Base-by-base conservation (phyloP, 2,329 filamentous ascomycete genomes). In the Calycina marina region DNA sequence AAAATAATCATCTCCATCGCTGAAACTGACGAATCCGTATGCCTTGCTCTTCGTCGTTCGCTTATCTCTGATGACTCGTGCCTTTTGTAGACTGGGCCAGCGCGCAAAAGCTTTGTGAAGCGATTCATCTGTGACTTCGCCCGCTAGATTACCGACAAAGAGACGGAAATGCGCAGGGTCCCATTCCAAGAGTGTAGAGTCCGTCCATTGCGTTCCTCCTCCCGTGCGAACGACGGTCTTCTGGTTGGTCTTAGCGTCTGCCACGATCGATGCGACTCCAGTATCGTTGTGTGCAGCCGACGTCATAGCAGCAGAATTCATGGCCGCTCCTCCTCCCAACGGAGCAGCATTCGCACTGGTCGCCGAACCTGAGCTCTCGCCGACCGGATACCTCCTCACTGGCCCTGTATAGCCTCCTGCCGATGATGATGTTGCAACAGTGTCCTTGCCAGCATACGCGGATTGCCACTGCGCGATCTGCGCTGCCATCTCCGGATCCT, bases 401-500 rank as follows among this genome's bases (percentile, higher is more conserved):
- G 44, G 42, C 13, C 49, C 48, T 10, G 48, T 47, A 15, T 49
- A 50, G 4, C 49, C 48, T 25, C 32, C 25, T 37, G 41, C 36
- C 45, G 50, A 41, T 40, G 50, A 53, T 20, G 53, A 51, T 11
- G 11, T 12, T 11, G 25, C 6, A n/a, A 9, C 17, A 8, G 65
- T 61, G 30, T 79, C 75, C 45, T 69, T 76, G 30, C 65, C 67
- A 41, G 74, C 70, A 56, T 93, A 93, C 15, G 85, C 83, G 56
- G 79, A 88, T 57, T 93, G 85, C 84, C 88, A 94, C 56, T 93
- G 82, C 30, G 86, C 85, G 40, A 94, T 86, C 55, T 92, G 83
- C 17, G 83, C 84, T 36, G 90, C 84, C 62, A 83, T 78, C 45
- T 93, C 84, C 3, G 83, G 73, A 48, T 93, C 69, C 50, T 65